Percentiles rank a stretch among this genome's conserved stretches.
phyloP scores from a whole-genome alignment of 805 yeast species.

The Henningerozyma blattae region DNA sequence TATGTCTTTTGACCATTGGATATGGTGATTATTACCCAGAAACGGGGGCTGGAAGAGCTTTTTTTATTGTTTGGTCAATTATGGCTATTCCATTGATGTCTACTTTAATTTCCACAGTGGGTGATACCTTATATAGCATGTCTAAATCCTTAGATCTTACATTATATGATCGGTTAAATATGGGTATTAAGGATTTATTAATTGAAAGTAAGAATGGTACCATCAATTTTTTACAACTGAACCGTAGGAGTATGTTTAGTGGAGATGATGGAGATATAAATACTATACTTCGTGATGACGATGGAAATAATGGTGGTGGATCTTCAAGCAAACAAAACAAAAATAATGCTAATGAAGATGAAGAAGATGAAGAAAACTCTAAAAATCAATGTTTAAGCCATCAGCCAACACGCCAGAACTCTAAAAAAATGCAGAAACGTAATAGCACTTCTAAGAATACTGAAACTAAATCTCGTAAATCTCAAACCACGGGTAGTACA shows the following conservation, averaged over 20 bases:
- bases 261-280: constrained; percentile 1
- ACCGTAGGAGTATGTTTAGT: constrained; percentile 4
- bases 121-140: constrained; percentile 33
- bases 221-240: constrained; percentile 1
- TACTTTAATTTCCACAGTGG: constrained; percentile 56
- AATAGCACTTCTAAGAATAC: too few species aligned
- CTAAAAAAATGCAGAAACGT: too few species aligned
- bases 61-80: constrained; percentile 72
- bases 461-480: too few species aligned
- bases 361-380: too few species aligned
- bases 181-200: constrained; percentile 6
- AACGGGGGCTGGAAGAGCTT: constrained; percentile 52
- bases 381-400: too few species aligned
- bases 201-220: constrained; percentile 1
- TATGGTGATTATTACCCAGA: constrained; percentile 67
- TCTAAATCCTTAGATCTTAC: constrained; percentile 13
- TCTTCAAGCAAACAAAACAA: too few species aligned
- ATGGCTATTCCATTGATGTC: constrained; percentile 85
- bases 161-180: constrained; percentile 7
- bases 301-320: constrained; percentile 1
- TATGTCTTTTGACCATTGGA: constrained; percentile 72
- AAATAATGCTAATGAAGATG: too few species aligned
- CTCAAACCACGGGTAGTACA: too few species aligned
- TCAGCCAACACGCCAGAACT: too few species aligned
- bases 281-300: constrained; percentile 1